Conservation (phyloP, 106 monocot genomes). For the Dioscorea zingiberensis region DNA sequence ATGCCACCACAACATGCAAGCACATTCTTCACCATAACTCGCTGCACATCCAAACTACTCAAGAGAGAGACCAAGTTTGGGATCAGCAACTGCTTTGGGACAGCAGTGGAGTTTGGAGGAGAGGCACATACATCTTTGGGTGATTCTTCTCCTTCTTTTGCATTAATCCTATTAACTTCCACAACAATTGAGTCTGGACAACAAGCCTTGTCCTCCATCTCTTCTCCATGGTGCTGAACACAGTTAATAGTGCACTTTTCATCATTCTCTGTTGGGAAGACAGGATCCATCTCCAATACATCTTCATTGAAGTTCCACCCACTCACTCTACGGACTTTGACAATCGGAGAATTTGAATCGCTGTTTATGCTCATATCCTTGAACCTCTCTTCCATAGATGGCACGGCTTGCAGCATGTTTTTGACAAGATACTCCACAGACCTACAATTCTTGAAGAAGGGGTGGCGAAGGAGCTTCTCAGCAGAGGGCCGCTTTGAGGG, state of each 20-base stretch:
- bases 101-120: background rate
- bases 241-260: background rate
- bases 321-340: constrained; percentile 39
- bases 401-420: constrained; percentile 42
- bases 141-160: constrained; percentile 3
- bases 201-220: background rate
- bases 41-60: constrained; percentile 55
- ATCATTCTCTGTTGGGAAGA: constrained; percentile 19
- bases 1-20: constrained; percentile 22
- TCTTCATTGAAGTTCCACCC: constrained; percentile 70
- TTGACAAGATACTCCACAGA: constrained; percentile 50
- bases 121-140: background rate
- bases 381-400: constrained; percentile 42
- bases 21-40: constrained; percentile 48
- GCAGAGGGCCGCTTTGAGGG: constrained; percentile 65
- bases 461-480: constrained; percentile 65
- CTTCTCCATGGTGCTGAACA: background rate
- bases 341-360: constrained; percentile 1
- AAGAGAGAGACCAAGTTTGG: constrained; percentile 42
- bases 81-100: constrained; percentile 24
- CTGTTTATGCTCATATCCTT: background rate
- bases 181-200: background rate
- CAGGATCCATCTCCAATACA: constrained; percentile 34
- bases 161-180: background rate
- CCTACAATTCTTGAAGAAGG: constrained; percentile 72